Conservation (phyloP, 768 basidiomycete species). For the Gyrodon lividus region DNA sequence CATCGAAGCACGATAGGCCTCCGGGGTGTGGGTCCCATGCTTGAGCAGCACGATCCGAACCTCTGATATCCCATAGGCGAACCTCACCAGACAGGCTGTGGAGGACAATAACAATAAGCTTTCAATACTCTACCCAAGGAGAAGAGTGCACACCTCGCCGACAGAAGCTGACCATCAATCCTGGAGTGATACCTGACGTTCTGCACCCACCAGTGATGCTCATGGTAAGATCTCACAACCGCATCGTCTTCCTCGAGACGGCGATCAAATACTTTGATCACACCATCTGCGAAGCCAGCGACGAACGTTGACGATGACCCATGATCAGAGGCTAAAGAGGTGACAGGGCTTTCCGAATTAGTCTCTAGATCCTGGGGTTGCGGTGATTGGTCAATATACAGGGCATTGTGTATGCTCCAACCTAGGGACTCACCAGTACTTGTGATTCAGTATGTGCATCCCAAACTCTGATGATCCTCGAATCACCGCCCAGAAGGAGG, state of each 20-base stretch:
- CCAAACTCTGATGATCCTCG: slow-evolving; percentile 87
- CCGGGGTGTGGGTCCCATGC: slow-evolving; percentile 64
- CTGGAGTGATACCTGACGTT: slow-evolving; percentile 84
- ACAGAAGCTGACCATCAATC: slow-evolving; percentile 67
- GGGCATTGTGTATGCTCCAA: neutral
- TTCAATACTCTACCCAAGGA: neutral
- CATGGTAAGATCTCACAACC: slow-evolving; percentile 72
- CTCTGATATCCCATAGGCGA: slow-evolving; percentile 87
- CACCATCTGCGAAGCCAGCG: slow-evolving; percentile 91
- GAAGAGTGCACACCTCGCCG: slow-evolving; percentile 65
- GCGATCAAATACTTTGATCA: slow-evolving; percentile 87
- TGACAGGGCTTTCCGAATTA: slow-evolving; percentile 86
- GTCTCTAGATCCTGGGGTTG: slow-evolving; percentile 77
- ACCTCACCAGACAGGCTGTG: slow-evolving; percentile 84
- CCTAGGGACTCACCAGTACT: slow-evolving; percentile 48
- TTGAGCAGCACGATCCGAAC: slow-evolving; percentile 53
- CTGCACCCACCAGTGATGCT: slow-evolving; percentile 88
- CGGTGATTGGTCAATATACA: slow-evolving; percentile 1
- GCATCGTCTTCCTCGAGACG: slow-evolving; percentile 82
- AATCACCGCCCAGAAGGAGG: slow-evolving; percentile 89
- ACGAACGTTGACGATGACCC: slow-evolving; percentile 77
- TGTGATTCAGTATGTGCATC: slow-evolving; percentile 89
- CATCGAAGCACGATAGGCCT: slow-evolving; percentile 83
- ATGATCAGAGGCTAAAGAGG: slow-evolving; percentile 76
- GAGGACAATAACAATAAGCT: neutral